Evolutionary conservation across 352 stramenopile species (phyloP).

Genomic region (Globisporangium cystogenes): DNA sequence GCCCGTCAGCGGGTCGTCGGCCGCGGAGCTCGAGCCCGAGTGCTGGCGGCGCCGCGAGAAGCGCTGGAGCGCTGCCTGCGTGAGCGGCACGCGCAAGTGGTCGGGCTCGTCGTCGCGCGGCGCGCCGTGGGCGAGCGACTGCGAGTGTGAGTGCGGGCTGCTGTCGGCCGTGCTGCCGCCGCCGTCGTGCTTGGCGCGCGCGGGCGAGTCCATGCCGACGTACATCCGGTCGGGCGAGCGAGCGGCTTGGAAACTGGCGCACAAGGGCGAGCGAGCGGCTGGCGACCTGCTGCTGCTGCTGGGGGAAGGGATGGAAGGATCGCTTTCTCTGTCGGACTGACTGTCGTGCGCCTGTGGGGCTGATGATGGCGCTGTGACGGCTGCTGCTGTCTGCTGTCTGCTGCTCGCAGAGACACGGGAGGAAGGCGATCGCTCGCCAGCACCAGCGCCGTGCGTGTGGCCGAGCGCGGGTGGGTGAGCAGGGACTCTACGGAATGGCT

Average conservation of each 20-base stretch:
- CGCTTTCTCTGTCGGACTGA: too few species aligned
- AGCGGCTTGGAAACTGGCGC: not conserved
- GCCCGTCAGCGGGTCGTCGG: conserved; percentile 3
- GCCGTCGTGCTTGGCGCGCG: conserved; percentile 5
- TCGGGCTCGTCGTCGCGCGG: conserved; percentile 12
- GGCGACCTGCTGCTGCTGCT: not conserved
- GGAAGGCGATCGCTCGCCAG: too few species aligned
- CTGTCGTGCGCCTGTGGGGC: too few species aligned
- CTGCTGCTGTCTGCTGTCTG: too few species aligned
- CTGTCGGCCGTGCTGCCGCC: conserved; percentile 5
- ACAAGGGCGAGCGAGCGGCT: not conserved
- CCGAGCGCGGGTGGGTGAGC: too few species aligned
- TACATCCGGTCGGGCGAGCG: conserved; percentile 7
- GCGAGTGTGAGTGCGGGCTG: conserved; percentile 4
- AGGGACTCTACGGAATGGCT: too few species aligned
- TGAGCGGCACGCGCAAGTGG: conserved; percentile 9
- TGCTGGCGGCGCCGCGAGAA: too few species aligned
- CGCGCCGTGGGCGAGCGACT: conserved; percentile 7
- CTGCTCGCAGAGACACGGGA: too few species aligned
- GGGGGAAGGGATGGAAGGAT: not conserved
- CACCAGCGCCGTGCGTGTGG: too few species aligned
- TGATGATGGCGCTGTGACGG: too few species aligned
- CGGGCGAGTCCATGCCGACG: conserved; percentile 15
- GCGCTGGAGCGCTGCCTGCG: conserved; percentile 5
- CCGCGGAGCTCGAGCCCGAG: conserved; percentile 5